These are phyloP conservation scores for Candida qinlingensis DNA, from an alignment of 805 yeast species.

Conservation along the genomic window DNA sequence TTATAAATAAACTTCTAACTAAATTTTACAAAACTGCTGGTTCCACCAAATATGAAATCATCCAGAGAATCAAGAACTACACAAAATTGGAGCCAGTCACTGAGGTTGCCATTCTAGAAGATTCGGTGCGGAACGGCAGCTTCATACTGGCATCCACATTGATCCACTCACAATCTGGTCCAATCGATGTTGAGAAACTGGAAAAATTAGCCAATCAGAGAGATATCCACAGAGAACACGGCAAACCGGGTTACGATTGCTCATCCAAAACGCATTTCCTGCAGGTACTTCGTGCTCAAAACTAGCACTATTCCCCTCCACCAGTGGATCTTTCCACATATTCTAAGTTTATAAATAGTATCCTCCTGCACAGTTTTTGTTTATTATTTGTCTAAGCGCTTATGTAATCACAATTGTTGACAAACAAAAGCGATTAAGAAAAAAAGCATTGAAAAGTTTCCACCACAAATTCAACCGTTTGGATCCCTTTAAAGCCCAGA, in stretches of 20 bases:
- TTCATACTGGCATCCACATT: slow-evolving; percentile 1
- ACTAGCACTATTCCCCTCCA: neutral
- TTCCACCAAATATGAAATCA: neutral
- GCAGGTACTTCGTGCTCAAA: neutral
- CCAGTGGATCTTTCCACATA: neutral
- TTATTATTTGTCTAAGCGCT: neutral
- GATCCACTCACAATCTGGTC: neutral
- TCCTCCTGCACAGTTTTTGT: no score
- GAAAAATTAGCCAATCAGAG: neutral
- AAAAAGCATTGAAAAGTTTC: neutral
- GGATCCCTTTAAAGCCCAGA: no score
- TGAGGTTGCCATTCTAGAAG: neutral
- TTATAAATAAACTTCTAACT: neutral
- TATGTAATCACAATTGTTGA: neutral
- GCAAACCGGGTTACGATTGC: neutral
- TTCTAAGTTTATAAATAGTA: neutral
- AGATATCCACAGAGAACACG: neutral
- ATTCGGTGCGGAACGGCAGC: slow-evolving; percentile 1
- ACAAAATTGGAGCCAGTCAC: neutral
- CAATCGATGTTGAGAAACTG: neutral
- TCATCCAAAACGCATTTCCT: neutral
- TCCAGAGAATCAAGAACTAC: neutral
- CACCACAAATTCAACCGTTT: no score
- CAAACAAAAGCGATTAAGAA: neutral
- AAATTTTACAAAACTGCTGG: neutral